A percentile compares a stretch with the other conserved stretches of the same genome.
phyloP scores from a whole-genome alignment of 768 basidiomycete species.

The Suillus variegatus region DNA sequence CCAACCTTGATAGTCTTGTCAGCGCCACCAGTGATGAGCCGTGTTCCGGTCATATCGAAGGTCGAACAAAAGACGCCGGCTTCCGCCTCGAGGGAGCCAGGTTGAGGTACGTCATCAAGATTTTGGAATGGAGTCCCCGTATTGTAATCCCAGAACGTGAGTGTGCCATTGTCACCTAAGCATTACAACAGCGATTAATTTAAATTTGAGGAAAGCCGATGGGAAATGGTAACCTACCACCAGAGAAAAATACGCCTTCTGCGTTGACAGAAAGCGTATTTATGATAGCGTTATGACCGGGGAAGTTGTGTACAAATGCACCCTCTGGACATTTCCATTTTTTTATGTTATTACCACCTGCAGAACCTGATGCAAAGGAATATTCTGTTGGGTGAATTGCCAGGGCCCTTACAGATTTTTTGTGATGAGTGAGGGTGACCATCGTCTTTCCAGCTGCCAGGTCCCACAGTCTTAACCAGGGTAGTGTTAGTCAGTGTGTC shows the following conservation, averaged over 20 bases:
- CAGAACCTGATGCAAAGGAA: conserved; percentile 92
- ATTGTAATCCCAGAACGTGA: conserved; percentile 93
- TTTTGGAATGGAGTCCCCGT: conserved; percentile 96
- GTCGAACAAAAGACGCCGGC: conserved; percentile 96
- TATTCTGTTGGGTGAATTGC: conserved; percentile 97
- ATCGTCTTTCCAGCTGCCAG: conserved; percentile 96
- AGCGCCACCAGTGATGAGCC: conserved; percentile 93
- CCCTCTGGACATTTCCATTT: conserved; percentile 99
- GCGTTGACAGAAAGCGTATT: conserved; percentile 93
- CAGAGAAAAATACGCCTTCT: conserved; percentile 97
- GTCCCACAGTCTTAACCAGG: conserved; percentile 79
- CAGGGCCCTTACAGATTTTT: conserved; percentile 93
- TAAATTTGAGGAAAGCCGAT: neutral
- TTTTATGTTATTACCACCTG: conserved; percentile 99
- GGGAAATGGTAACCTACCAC: conserved; percentile 56
- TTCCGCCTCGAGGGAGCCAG: conserved; percentile 97
- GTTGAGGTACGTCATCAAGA: conserved; percentile 91
- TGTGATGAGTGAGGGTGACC: conserved; percentile 98
- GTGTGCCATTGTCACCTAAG: conserved; percentile 86
- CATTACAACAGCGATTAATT: conserved; percentile 3
- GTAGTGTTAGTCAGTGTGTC: conserved; percentile 7
- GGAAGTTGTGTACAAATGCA: conserved; percentile 93
- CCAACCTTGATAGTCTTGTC: conserved; percentile 98
- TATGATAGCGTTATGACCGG: conserved; percentile 96
- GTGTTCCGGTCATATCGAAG: conserved; percentile 93